Conservation (phyloP, 495 filamentous ascomycete genomes). For the Chaetomidium leptoderma region DNA sequence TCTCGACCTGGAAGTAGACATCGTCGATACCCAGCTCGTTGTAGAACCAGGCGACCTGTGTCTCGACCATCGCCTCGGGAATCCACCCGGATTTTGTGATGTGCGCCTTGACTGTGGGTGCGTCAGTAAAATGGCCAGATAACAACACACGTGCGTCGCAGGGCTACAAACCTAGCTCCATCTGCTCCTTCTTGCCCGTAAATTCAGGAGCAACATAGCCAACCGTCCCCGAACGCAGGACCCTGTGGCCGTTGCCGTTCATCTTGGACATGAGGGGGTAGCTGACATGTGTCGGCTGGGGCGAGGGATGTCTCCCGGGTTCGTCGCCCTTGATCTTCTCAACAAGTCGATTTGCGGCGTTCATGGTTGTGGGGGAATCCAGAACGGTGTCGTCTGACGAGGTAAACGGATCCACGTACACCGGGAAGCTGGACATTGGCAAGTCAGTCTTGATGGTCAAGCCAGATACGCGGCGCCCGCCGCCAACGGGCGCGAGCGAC, state of each 20-base stretch:
- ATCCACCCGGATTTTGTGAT: constrained; percentile 65
- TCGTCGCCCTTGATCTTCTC: constrained; percentile 31
- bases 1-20: constrained; percentile 96
- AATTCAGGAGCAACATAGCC: constrained; percentile 96
- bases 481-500: constrained; percentile 14
- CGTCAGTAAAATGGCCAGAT: constrained; percentile 22
- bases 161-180: constrained; percentile 67
- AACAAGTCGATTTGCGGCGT: constrained; percentile 34
- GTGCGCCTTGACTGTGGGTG: constrained; percentile 36
- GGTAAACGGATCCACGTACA: constrained; percentile 37
- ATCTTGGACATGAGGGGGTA: constrained; percentile 60
- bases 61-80: constrained; percentile 72
- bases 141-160: not conserved
- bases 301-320: constrained; percentile 61
- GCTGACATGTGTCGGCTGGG: constrained; percentile 84
- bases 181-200: constrained; percentile 89
- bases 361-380: constrained; percentile 22
- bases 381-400: constrained; percentile 35
- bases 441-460: constrained; percentile 47
- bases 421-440: constrained; percentile 38
- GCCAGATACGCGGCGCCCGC: constrained; percentile 29
- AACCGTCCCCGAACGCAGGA: constrained; percentile 84
- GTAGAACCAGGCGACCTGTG: constrained; percentile 94
- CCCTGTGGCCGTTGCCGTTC: constrained; percentile 53
- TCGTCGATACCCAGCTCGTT: constrained; percentile 96